Conservation (phyloP, 257 asterid species). For the Solanum peruvianum region DNA sequence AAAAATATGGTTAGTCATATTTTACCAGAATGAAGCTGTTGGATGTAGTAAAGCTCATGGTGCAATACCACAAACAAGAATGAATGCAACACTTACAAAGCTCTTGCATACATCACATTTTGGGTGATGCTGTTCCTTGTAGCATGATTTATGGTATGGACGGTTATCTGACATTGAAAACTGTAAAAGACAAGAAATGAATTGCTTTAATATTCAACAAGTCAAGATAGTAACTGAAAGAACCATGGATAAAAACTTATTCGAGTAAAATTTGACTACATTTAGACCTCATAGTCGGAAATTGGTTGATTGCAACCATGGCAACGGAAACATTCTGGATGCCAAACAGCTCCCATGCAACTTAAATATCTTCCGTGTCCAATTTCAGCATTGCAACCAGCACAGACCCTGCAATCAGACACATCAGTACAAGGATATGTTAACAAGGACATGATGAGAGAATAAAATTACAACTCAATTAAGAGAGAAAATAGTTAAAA, state of each 20-base stretch:
- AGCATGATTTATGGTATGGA: slow-evolving; percentile 91
- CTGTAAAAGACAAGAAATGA: slow-evolving; percentile 23
- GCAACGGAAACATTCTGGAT: slow-evolving; percentile 95
- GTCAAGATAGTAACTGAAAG: neutral
- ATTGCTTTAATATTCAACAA: neutral
- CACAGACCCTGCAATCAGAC: slow-evolving; percentile 59
- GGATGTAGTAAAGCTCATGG: neutral
- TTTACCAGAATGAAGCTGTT: neutral
- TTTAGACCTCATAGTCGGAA: slow-evolving; percentile 85
- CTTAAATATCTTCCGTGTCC: slow-evolving; percentile 90
- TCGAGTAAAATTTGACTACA: neutral
- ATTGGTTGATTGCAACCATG: slow-evolving; percentile 70
- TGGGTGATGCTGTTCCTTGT: slow-evolving; percentile 88
- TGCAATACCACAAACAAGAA: neutral
- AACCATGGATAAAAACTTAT: neutral
- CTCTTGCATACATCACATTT: slow-evolving; percentile 93
- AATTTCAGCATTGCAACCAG: slow-evolving; percentile 82
- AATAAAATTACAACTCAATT: neutral
- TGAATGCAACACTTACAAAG: slow-evolving; percentile 46
- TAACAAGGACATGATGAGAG: neutral
- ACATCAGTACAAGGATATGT: neutral
- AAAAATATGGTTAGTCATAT: neutral
- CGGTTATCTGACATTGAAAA: slow-evolving; percentile 79
- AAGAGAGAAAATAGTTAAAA: neutral
- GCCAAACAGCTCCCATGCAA: slow-evolving; percentile 97